Evolutionary conservation across 108 stramenopile species (phyloP), one percentile per base, ranked within the genome.

Genomic region (Nitzschia sp.): DNA sequence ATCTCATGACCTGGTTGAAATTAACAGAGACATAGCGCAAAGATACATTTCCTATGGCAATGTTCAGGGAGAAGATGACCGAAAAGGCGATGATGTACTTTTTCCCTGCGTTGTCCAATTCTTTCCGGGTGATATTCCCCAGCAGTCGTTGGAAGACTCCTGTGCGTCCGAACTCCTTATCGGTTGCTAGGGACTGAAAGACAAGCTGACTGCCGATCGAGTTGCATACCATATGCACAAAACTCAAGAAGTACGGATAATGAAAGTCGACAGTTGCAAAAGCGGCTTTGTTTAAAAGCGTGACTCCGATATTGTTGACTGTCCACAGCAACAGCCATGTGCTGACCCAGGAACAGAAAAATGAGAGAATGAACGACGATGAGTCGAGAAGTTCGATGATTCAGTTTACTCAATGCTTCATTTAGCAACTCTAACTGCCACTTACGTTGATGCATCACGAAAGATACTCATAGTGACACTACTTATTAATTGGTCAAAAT

Each of bases 181-280:
- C 66, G 4, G 30, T 44, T 31, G 44, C 34, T 13, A 77, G 27
- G 11, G 63, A 72, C 35, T 69, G 58, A 64, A 88, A 88, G n/a
- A 88, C 72, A 11, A 84, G 30, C 27, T 72, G 66, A 44, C 64
- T 65, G 9, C 87, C 87, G 25, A 81, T 45, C 11, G 73, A 65
- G 54, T 95, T 95, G 69, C 84, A 91, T 9, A 78, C 58, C 94
- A 95, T 95, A 68, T 95, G 94, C 47, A 95, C 69, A 48, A 90
- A 86, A 29, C 84, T 82, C 0, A 95, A 66, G 68, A 90, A 86
- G 66, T 87, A 92, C 4, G 94, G 94, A 68, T 95, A 95, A n/a
- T 83, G 80, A 72, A 95, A 95, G 54, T 89, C 81, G 23, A 91
- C 89, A 1, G 48, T 80, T 17, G 85, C 80, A 71, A 92, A 92